phyloP scores from a whole-genome alignment of 257 asterid genomes.

The Capsicum rhomboideum region DNA sequence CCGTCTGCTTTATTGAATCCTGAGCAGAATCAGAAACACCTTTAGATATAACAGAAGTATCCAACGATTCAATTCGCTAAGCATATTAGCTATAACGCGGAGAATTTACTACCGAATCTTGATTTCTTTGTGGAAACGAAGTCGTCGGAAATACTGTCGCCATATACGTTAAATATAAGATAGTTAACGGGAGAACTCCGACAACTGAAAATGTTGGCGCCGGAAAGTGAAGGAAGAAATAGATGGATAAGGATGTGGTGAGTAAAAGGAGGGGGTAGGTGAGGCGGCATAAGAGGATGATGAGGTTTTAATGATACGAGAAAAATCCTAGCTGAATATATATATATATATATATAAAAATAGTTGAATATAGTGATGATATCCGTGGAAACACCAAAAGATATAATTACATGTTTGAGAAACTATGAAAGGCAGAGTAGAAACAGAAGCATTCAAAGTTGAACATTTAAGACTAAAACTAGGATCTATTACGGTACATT shows the following conservation, averaged over 20 bases:
- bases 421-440: too few species aligned
- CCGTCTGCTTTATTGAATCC: constrained; percentile 98
- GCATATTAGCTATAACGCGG: constrained; percentile 88
- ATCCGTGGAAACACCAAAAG: too few species aligned
- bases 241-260: constrained; percentile 44
- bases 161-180: constrained; percentile 82
- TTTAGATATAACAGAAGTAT: constrained; percentile 66
- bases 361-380: too few species aligned
- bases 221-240: constrained; percentile 23
- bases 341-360: too few species aligned
- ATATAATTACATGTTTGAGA: too few species aligned
- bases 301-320: constrained; percentile 33
- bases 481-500: too few species aligned
- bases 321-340: constrained; percentile 47
- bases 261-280: constrained; percentile 17
- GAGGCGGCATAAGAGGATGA: constrained; percentile 27
- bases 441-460: too few species aligned
- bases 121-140: constrained; percentile 82
- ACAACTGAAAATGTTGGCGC: too few species aligned
- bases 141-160: constrained; percentile 95
- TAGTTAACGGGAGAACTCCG: constrained; percentile 24
- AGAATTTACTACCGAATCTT: constrained; percentile 69
- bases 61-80: constrained; percentile 84
- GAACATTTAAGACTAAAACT: too few species aligned
- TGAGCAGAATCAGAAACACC: constrained; percentile 87